Evolutionary conservation across 179 eudicot genomes (phyloP), one percentile per base, ranked within the genome.

Genomic region (Spergularia azorica): DNA sequence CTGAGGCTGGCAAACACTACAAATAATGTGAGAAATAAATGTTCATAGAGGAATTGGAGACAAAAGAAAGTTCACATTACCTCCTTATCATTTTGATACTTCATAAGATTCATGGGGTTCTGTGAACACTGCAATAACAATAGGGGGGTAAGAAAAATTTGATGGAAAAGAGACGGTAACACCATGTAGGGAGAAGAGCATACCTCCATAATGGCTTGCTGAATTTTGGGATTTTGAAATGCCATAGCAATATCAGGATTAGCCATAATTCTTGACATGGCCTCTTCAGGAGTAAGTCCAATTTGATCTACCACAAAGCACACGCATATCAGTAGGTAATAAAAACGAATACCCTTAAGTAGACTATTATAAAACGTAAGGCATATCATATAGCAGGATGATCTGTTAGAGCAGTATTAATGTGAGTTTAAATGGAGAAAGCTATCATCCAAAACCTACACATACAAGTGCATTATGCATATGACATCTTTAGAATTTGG

Each of bases 151-250:
- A 78, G 20, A 72, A 64, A 52, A 77, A 2, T 17, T 58, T 6
- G 9, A 0, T 65, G 71, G 32, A 52, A 54, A 58, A 21, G 6
- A 63, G 21, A 57, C 4, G 16, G 48, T 18, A 58, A 36, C 9
- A 36, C 9, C 17, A 0, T 15, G 63, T 21, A 36, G 18, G 18
- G 36, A 36, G 15, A 46, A 67, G 76, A 63, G 77, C 85, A 75
- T 95, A 95, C 99, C 67, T 95, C 99, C 97, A 93, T 88, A 77
- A 95, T 90, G 77, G 99, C 99, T 80, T 89, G 90, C 88, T 93
- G 99, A 80, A 95, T 90, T 87, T 96, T 88, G 17, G 99, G 99
- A 77, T 95, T 95, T 69, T 95, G 99, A 72, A 95, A 95, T 62
- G 97, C 99, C 97, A 86, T 91, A 76, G 97, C 94, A 79, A 93